Evolutionary conservation across 306 rosid genomes (phyloP), one percentile per base, ranked within the genome.

Genomic region (Corylus avellana): DNA sequence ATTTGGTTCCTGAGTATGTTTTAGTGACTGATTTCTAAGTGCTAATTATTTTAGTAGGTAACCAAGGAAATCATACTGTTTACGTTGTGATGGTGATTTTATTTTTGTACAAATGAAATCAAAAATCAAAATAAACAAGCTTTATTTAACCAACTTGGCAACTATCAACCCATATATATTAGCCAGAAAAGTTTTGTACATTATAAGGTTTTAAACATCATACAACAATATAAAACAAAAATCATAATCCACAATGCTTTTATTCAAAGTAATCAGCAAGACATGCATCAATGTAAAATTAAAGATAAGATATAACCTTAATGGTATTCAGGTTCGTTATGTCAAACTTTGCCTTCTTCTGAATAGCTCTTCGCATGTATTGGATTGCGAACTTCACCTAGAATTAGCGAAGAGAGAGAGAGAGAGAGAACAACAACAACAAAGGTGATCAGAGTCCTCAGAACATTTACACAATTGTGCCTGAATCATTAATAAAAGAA

Each of bases 341-440:
- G 91, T 96, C 98, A 81, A 96, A 93, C 81, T 93, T 93, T 75
- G 98, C 99, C 92, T 95, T 95, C 86, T 93, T 95, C 83, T 88
- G 99, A 85, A 93, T 91, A 59, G 86, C 76, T 85, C 83, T 95
- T 81, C 96, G 87, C 98, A 95, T 95, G 88, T 89, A 90, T 78
- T 90, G 96, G 78, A 95, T 95, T 47, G 99, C 99, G 84, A 88
- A 90, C 82, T 95, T 95, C 79, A 95, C 98, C 99, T 95, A 73
- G 17, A 68, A 59, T 18, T 56, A 56, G 77, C 16, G 76, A 64
- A 61, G 32, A 55, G 66, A 78, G 62, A 78, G 13, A 48, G 53
- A 49, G 70, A 61, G 25, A 55, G 59, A 77, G 62, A 78, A 1
- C 12, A 48, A 49, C 53, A 73, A 59, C 48, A 54, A 47, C 55